Evolutionary conservation across 2,329 filamentous ascomycete genomes (phyloP), one percentile per base, ranked within the genome.

Genomic region (Anthostomella pinea): DNA sequence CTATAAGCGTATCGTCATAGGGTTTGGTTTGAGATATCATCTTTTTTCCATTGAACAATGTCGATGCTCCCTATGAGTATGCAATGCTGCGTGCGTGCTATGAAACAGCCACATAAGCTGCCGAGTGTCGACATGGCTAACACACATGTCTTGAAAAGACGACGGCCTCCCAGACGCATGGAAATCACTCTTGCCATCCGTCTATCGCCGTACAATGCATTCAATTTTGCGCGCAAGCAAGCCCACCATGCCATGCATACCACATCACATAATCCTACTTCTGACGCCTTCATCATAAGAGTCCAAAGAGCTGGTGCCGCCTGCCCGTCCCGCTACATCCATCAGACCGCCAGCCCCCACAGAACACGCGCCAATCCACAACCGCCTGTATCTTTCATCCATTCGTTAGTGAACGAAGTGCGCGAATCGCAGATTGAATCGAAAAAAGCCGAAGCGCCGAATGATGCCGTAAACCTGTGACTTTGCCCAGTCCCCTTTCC

Each of bases 391-490:
- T 42, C 34, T n/a, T n/a, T 38, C 34, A 35, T 39, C 20, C 39
- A 39, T 30, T 27, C 23, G 33, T 36, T 21, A 32, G 31, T 39
- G n/a, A n/a, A n/a, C n/a, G 15, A 41, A 17, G 33, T 31, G 29
- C 45, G 37, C 43, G 29, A 30, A n/a, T n/a, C n/a, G n/a, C n/a
- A 39, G 46, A 48, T 38, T 42, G 47, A 46, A 45, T 18, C 38
- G 37, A 38, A 11, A 38, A 38, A 49, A 44, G 48, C n/a, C n/a
- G 43, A 41, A 54, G 52, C 54, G 55, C 55, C 54, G 46, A 54
- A 46, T 43, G 42, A 59, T 59, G 56, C 56, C 47, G 38, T 52
- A 42, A 51, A 44, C 45, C n/a, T n/a, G n/a, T 40, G 39, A 53
- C 40, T 50, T 58, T 44, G 43, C 51, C 43, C 41, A 49, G 40